These are phyloP conservation scores for Cicer yamashitae DNA, from an alignment of 306 rosid genomes.

Conservation along the genomic window DNA sequence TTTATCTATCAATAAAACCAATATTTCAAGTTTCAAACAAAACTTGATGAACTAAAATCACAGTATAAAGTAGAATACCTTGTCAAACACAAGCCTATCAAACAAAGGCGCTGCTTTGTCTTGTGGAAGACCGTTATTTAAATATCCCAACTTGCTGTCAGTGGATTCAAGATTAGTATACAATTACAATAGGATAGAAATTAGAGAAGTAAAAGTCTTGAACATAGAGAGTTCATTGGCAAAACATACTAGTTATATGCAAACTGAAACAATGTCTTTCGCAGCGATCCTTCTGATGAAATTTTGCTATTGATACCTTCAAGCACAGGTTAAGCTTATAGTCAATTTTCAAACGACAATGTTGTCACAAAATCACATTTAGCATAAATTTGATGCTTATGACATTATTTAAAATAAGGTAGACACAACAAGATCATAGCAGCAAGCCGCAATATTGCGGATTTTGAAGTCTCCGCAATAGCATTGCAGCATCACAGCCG, in stretches of 20 bases:
- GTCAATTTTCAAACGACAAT: slow-evolving; percentile 14
- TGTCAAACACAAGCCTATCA: slow-evolving; percentile 84
- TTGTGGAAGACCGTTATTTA: slow-evolving; percentile 82
- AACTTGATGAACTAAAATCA: slow-evolving; percentile 20
- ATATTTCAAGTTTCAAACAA: slow-evolving; percentile 29
- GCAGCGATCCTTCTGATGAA: slow-evolving; percentile 74
- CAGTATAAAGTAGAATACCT: slow-evolving; percentile 56
- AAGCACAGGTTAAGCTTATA: slow-evolving; percentile 14
- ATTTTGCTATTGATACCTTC: slow-evolving; percentile 71
- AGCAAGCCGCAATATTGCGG: neutral
- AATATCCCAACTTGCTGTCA: slow-evolving; percentile 81
- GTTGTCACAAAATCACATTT: neutral
- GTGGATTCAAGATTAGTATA: slow-evolving; percentile 47
- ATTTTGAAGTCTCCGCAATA: neutral
- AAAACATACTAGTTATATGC: slow-evolving; percentile 82
- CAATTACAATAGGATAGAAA: slow-evolving; percentile 20
- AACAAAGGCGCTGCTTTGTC: slow-evolving; percentile 82
- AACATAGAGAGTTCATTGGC: neutral
- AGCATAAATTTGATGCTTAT: slow-evolving; percentile 31
- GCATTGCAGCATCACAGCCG: neutral
- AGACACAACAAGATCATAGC: neutral
- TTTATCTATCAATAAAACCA: slow-evolving; percentile 58
- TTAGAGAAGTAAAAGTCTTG: slow-evolving; percentile 12
- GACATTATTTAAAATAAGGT: slow-evolving; percentile 18
- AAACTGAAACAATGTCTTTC: slow-evolving; percentile 69